phyloP scores from a whole-genome alignment of 371 early-diverging fungal genomes.

The Rhizopus microsporus region DNA sequence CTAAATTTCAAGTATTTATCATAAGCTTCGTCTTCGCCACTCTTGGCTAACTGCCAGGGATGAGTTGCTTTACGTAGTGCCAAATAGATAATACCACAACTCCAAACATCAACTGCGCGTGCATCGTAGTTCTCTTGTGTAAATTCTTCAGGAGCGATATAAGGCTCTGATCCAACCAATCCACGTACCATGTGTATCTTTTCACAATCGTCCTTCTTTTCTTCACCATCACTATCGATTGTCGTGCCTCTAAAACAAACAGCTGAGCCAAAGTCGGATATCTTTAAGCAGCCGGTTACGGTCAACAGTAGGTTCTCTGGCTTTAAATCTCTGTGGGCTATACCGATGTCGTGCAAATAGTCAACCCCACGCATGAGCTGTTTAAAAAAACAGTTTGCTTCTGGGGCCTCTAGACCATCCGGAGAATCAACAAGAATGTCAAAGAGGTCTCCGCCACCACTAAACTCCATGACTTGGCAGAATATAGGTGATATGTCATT shows the following conservation, averaged over 20 bases:
- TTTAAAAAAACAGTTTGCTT: slow-evolving; percentile 56
- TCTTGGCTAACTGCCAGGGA: slow-evolving; percentile 48
- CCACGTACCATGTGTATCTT: slow-evolving; percentile 32
- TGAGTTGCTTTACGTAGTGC: slow-evolving; percentile 44
- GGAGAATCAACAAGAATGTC: slow-evolving; percentile 49
- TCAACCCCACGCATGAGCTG: slow-evolving; percentile 70
- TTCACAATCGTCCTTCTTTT: slow-evolving; percentile 17
- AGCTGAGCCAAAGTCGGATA: slow-evolving; percentile 84
- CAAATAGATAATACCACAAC: slow-evolving; percentile 50
- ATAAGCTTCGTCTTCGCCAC: slow-evolving; percentile 37
- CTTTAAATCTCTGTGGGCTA: slow-evolving; percentile 78
- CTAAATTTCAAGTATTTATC: slow-evolving; percentile 43
- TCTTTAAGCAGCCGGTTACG: slow-evolving; percentile 78
- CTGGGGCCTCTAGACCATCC: slow-evolving; percentile 39
- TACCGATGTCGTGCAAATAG: slow-evolving; percentile 66
- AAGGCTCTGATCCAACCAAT: slow-evolving; percentile 54
- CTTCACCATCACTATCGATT: slow-evolving; percentile 19
- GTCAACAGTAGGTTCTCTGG: slow-evolving; percentile 87
- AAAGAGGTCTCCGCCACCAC: slow-evolving; percentile 68
- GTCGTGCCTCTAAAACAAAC: slow-evolving; percentile 51
- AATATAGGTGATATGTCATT: slow-evolving; percentile 56
- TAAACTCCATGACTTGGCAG: slow-evolving; percentile 74
- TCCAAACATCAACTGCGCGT: slow-evolving; percentile 52
- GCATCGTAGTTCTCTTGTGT: slow-evolving; percentile 42
- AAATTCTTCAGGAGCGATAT: slow-evolving; percentile 59